Evolutionary conservation across 164 flowering plant species (phyloP).

Genomic region (Chimonanthus praecox): DNA sequence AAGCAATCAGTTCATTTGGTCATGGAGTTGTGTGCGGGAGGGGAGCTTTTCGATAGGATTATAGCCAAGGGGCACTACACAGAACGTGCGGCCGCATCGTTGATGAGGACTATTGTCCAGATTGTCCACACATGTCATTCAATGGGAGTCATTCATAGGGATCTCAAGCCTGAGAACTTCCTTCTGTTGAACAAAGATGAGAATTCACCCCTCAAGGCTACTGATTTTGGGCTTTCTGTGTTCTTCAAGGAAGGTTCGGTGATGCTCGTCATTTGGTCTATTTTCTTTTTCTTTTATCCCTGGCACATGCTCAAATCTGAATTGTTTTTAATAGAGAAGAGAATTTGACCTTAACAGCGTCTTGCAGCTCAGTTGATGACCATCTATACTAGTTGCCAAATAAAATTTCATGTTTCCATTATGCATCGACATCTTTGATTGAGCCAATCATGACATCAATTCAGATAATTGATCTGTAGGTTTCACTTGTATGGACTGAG

Average conservation of each 20-base stretch:
- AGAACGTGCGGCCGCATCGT: conserved; percentile 28
- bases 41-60: conserved; percentile 36
- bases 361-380: background rate
- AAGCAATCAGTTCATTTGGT: conserved; percentile 30
- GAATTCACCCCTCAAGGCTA: conserved; percentile 30
- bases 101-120: conserved; percentile 13
- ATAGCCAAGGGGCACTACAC: conserved; percentile 33
- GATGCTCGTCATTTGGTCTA: background rate
- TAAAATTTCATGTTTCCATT: no score
- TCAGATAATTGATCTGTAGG: no score
- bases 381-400: no score
- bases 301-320: no score
- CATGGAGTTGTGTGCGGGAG: conserved; percentile 36
- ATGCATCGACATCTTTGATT: no score
- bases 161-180: conserved; percentile 40
- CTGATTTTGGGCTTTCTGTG: conserved; percentile 34
- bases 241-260: conserved; percentile 30
- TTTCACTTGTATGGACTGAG: no score
- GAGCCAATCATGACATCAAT: no score
- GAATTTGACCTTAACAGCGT: no score
- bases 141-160: conserved; percentile 33
- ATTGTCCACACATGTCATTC: conserved; percentile 36
- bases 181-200: conserved; percentile 27
- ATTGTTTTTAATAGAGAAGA: no score
- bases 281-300: no score